Evolutionary conservation across 495 filamentous ascomycete genomes (phyloP).

Genomic region (Penicillium subrubescens): DNA sequence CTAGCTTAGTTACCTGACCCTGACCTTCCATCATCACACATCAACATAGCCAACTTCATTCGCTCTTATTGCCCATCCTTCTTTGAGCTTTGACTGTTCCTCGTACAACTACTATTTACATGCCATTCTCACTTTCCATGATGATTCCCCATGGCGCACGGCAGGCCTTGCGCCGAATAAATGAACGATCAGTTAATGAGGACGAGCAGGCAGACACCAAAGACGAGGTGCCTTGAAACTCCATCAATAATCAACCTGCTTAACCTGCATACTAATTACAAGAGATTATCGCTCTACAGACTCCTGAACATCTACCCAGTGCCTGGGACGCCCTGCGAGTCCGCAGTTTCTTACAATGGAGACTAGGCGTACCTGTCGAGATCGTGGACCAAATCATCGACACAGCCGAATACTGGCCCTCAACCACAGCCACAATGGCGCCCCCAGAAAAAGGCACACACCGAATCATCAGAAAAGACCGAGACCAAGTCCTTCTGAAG

Average conservation of each 20-base stretch:
- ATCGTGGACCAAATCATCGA: conserved; percentile 70
- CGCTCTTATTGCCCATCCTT: not conserved
- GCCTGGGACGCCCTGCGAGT: conserved; percentile 41
- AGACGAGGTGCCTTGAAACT: not conserved
- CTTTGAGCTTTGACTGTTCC: not conserved
- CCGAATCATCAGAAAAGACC: conserved; percentile 34
- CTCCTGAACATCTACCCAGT: conserved; percentile 26
- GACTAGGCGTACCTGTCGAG: conserved; percentile 58
- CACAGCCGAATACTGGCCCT: conserved; percentile 71
- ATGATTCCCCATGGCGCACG: not conserved
- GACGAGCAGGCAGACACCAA: not conserved
- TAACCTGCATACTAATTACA: not conserved
- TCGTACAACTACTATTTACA: not conserved
- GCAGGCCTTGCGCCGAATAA: not conserved
- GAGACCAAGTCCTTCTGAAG: conserved; percentile 41
- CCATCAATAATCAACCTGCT: not conserved
- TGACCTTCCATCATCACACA: not conserved
- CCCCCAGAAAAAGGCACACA: conserved; percentile 26
- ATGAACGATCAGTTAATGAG: not conserved
- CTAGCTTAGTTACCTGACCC: not conserved
- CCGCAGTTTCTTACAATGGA: conserved; percentile 39
- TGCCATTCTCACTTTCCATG: not conserved
- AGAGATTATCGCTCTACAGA: not conserved
- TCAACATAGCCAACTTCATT: not conserved
- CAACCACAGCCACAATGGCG: conserved; percentile 33